These are phyloP conservation scores for Tolypocladium ophioglossoides DNA, from an alignment of 2,329 filamentous ascomycete species.

Conservation along the genomic window DNA sequence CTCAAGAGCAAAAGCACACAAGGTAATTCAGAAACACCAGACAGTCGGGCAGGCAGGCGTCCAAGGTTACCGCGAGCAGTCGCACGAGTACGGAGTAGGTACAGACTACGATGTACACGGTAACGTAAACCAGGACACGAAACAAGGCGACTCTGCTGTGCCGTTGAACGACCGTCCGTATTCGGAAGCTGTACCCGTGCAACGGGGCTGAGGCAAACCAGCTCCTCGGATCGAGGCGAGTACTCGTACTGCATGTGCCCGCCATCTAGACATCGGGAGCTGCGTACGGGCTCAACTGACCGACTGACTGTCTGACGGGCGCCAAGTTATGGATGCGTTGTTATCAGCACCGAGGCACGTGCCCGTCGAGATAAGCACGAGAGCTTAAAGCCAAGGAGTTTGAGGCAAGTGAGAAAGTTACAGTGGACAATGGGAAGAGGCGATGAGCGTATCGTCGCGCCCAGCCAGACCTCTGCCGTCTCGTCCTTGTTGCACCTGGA, in stretches of 20 bases:
- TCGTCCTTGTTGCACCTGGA: not conserved
- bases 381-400: not conserved
- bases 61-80: not conserved
- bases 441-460: not conserved
- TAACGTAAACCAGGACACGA: not conserved
- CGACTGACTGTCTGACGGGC: too few species aligned
- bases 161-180: not conserved
- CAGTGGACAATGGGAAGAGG: not conserved
- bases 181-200: constrained; percentile 1
- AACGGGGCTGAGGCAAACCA: constrained; percentile 1
- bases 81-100: not conserved
- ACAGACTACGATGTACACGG: not conserved
- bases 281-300: not conserved
- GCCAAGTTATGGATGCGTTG: not conserved
- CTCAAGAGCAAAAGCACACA: not conserved
- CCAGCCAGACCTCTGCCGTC: not conserved
- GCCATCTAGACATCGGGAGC: not conserved
- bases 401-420: not conserved
- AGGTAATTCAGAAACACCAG: not conserved
- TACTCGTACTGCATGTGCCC: constrained; percentile 2
- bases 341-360: not conserved
- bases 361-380: not conserved
- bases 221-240: constrained; percentile 1
- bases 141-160: not conserved
- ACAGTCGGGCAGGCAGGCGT: not conserved